Evolutionary conservation across 208 protist genomes (phyloP).

Genomic region (Crithidia expoeki): DNA sequence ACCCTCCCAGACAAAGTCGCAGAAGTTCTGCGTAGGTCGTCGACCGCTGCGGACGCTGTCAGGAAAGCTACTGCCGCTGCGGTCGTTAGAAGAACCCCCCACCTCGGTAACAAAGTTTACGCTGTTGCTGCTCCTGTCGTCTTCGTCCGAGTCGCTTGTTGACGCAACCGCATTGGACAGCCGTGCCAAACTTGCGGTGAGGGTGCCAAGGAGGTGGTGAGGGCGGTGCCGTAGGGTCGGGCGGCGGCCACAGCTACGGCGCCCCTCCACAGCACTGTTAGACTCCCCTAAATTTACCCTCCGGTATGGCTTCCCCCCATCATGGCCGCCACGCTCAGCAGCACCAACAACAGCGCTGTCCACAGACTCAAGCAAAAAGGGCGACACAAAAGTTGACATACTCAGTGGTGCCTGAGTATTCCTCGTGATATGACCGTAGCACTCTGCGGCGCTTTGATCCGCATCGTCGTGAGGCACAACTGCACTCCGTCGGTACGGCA

Average conservation of each 20-base stretch:
- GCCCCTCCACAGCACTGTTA: neutral
- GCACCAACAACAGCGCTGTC: neutral
- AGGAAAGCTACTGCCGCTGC: slow-evolving; percentile 16
- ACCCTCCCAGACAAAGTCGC: slow-evolving; percentile 4
- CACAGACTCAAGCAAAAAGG: neutral
- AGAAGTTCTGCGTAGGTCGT: slow-evolving; percentile 5
- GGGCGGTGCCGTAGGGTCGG: neutral
- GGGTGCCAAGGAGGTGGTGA: slow-evolving; percentile 18
- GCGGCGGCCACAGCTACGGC: neutral
- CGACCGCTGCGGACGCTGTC: neutral
- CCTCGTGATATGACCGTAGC: neutral
- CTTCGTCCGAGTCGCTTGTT: slow-evolving; percentile 11
- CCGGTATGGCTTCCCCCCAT: neutral
- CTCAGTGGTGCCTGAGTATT: neutral
- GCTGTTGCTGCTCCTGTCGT: neutral
- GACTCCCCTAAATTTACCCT: neutral
- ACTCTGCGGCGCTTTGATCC: neutral
- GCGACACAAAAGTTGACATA: neutral
- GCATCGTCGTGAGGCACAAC: neutral
- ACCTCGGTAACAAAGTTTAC: neutral
- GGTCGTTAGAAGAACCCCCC: neutral
- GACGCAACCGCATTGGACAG: slow-evolving; percentile 16
- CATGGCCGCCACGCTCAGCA: neutral
- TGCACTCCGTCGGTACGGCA: neutral
- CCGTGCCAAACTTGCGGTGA: slow-evolving; percentile 26